Evolutionary conservation across 192 early-diverging fungal genomes (phyloP), one percentile per base, ranked within the genome.

Genomic region (Linnemannia exigua): DNA sequence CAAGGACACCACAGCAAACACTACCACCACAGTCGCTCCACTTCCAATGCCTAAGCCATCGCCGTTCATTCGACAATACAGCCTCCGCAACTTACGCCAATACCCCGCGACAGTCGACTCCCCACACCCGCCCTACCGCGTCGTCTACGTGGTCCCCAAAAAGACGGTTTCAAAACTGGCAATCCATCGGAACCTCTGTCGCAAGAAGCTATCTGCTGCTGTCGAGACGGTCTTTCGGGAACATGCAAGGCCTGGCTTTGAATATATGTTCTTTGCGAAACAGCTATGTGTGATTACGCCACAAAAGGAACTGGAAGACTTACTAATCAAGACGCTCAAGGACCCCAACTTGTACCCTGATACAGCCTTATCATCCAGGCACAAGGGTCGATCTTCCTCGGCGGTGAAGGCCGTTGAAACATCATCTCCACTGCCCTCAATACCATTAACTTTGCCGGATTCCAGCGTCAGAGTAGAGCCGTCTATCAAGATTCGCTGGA

Each of bases 251-350:
- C 74, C 52, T n/a, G 84, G 84, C 17, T 74, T 73, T 28, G 84
- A 86, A 35, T 86, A 66, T 33, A 61, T 86, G 37, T 69, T 86
- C 6, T 86, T 86, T 25, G 77, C 84, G n/a, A 80, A 75, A 31
- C 73, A 47, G 37, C 44, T 69, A 4, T 74, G 50, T 25, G 37
- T 86, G 14, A 79, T 61, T 1, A 86, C 70, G 19, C 15, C 79
- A 5, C 84, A 86, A 46, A 63, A 46, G 15, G 51, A 69, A 20
- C 28, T 86, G 63, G 58, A 73, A 20, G 33, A 86, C 31, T 3
- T 67, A 15, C 46, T 86, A 70, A 76, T 37, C 36, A 72, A 44
- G 5, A 71, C 20, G 1, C 31, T 86, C 48, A 33, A 28, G 3
- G 73, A 80, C 12, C 79, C 84, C 4, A 33, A 22, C 9, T 41